Evolutionary conservation across 441 rosid genomes (phyloP).

Genomic region (Oxalis stricta): DNA sequence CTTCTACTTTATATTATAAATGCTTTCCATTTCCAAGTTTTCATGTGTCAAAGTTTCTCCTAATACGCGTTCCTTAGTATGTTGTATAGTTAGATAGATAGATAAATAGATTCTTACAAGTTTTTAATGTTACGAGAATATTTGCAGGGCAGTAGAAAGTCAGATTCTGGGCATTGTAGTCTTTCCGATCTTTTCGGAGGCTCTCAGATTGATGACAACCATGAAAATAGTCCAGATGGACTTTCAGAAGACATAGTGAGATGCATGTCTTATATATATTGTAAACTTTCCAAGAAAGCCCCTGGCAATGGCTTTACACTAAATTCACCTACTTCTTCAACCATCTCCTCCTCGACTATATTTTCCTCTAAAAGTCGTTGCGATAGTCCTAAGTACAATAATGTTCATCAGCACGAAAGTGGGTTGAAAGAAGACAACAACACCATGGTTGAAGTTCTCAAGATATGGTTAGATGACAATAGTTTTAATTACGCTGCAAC

Average conservation of each 20-base stretch:
- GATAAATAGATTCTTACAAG: neutral
- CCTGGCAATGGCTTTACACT: slow-evolving; percentile 17
- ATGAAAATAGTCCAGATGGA: slow-evolving; percentile 34
- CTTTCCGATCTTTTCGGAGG: slow-evolving; percentile 62
- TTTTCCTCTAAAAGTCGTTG: slow-evolving; percentile 50
- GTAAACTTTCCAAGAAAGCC: slow-evolving; percentile 37
- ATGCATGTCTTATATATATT: slow-evolving; percentile 72
- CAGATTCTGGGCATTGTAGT: slow-evolving; percentile 34
- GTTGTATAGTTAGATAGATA: neutral
- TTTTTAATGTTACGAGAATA: neutral
- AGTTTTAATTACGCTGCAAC: slow-evolving; percentile 44
- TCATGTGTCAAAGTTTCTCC: neutral
- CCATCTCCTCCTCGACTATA: slow-evolving; percentile 50
- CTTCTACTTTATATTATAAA: no score
- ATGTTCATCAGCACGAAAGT: slow-evolving; percentile 17
- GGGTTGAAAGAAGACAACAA: slow-evolving; percentile 26
- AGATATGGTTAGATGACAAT: slow-evolving; percentile 38
- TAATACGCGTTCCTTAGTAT: neutral
- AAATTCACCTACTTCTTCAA: slow-evolving; percentile 53
- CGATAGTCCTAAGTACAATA: slow-evolving; percentile 42
- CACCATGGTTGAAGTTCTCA: slow-evolving; percentile 44
- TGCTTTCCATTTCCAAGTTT: no score
- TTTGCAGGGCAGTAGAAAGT: slow-evolving; percentile 27
- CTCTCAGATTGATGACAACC: slow-evolving; percentile 16
- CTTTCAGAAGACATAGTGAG: slow-evolving; percentile 63